phyloP scores from a whole-genome alignment of 768 basidiomycete genomes.

The Trametes punicea region DNA sequence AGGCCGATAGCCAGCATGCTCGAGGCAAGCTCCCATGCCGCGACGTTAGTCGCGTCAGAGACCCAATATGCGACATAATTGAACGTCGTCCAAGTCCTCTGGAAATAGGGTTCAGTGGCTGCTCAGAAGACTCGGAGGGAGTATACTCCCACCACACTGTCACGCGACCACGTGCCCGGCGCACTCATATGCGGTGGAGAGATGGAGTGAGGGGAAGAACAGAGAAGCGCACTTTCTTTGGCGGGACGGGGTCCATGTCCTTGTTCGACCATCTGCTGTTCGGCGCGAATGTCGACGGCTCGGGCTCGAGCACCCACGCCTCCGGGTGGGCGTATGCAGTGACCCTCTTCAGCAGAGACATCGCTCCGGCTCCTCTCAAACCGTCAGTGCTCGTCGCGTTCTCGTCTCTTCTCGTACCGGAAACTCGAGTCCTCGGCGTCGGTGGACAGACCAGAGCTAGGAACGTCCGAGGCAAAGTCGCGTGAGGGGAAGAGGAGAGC shows the following conservation, averaged over 20 bases:
- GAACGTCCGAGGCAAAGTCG: too few relatives aligned
- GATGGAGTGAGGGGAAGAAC: not conserved
- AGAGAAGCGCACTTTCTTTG: slow-evolving; percentile 26
- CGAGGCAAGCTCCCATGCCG: slow-evolving; percentile 56
- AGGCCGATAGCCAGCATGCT: slow-evolving; percentile 75
- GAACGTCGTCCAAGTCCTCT: slow-evolving; percentile 66
- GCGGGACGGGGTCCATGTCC: slow-evolving; percentile 76
- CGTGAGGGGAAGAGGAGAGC: not conserved
- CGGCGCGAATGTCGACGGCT: slow-evolving; percentile 54
- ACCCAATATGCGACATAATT: slow-evolving; percentile 64
- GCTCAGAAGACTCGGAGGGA: not conserved
- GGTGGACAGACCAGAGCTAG: not conserved
- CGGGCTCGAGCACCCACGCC: slow-evolving; percentile 50
- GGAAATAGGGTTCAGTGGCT: not conserved
- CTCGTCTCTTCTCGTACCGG: not conserved
- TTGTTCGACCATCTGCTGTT: slow-evolving; percentile 62
- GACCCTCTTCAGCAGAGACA: slow-evolving; percentile 16
- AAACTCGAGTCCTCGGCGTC: not conserved
- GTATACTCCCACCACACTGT: not conserved
- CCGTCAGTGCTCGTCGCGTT: not conserved
- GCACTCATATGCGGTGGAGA: too few relatives aligned
- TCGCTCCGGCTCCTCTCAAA: not conserved
- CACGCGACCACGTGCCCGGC: not conserved
- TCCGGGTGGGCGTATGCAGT: slow-evolving; percentile 34
- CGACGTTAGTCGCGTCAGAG: slow-evolving; percentile 30